A percentile compares a stretch with the other conserved stretches of the same genome.
Conservation (phyloP, 2,329 filamentous ascomycete species). For the Aspergillus neoniger region DNA sequence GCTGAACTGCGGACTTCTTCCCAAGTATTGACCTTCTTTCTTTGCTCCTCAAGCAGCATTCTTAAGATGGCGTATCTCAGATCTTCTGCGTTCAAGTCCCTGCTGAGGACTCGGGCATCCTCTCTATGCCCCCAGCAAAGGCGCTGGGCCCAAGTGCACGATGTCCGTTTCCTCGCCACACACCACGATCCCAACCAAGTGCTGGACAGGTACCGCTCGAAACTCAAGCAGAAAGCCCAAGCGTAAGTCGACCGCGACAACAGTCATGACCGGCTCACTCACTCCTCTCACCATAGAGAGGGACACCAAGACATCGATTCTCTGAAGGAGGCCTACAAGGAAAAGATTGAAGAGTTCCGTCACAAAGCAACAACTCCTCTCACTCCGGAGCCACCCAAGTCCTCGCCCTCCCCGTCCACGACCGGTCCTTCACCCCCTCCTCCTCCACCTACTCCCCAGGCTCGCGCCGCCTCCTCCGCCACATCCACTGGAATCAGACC, state of each 20-base stretch:
- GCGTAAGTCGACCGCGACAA: conserved; percentile 47
- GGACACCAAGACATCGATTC: conserved; percentile 61
- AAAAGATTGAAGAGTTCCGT: conserved; percentile 74
- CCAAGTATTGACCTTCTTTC: not conserved
- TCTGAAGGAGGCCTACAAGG: conserved; percentile 79
- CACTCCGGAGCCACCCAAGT: conserved; percentile 46
- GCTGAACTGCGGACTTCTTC: not conserved
- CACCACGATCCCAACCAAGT: conserved; percentile 67
- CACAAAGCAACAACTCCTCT: conserved; percentile 63
- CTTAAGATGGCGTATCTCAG: conserved; percentile 51
- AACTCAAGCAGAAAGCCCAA: conserved; percentile 79
- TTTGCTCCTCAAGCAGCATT: conserved; percentile 4
- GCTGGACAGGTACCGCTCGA: conserved; percentile 81
- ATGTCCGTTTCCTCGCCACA: conserved; percentile 85
- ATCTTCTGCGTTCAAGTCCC: conserved; percentile 52
- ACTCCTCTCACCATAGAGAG: conserved; percentile 50
- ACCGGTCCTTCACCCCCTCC: conserved; percentile 35
- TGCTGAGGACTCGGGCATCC: conserved; percentile 36
- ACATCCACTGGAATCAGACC: conserved; percentile 61
- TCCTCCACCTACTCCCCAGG: conserved; percentile 37
- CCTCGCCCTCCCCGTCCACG: conserved; percentile 35
- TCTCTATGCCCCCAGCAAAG: conserved; percentile 58
- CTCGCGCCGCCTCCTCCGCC: conserved; percentile 47
- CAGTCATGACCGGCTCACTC: not conserved
- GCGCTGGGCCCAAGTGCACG: conserved; percentile 88